Evolutionary conservation across 305 asterid species (phyloP).

Genomic region (Nicotiana rustica): DNA sequence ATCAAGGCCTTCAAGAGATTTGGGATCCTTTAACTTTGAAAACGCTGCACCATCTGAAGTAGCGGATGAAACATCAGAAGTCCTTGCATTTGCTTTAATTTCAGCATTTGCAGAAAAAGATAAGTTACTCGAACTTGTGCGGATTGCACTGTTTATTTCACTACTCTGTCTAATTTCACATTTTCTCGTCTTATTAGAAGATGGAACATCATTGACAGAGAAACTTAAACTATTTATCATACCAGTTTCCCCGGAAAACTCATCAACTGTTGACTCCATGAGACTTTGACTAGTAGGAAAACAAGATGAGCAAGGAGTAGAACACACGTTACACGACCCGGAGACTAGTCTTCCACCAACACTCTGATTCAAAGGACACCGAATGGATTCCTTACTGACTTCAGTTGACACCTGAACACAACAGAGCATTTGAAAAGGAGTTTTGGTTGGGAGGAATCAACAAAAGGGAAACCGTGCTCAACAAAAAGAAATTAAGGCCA

Average conservation of each 20-base stretch:
- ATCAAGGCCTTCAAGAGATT: slow-evolving; percentile 62
- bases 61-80: slow-evolving; percentile 57
- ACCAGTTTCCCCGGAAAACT: slow-evolving; percentile 68
- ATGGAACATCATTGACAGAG: slow-evolving; percentile 38
- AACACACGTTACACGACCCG: slow-evolving; percentile 75
- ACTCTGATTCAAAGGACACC: slow-evolving; percentile 48
- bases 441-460: slow-evolving; percentile 30
- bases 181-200: slow-evolving; percentile 41
- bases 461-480: slow-evolving; percentile 33
- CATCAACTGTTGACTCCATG: slow-evolving; percentile 66
- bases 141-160: slow-evolving; percentile 55
- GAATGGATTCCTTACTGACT: slow-evolving; percentile 46
- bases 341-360: slow-evolving; percentile 47
- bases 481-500: slow-evolving; percentile 8
- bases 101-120: slow-evolving; percentile 63
- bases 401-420: slow-evolving; percentile 58
- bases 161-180: slow-evolving; percentile 55
- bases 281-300: slow-evolving; percentile 57
- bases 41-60: slow-evolving; percentile 57
- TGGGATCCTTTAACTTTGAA: slow-evolving; percentile 52
- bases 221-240: slow-evolving; percentile 49
- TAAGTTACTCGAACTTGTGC: slow-evolving; percentile 58
- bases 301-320: slow-evolving; percentile 76
- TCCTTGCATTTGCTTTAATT: slow-evolving; percentile 56
- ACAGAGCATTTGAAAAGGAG: slow-evolving; percentile 29